Evolutionary conservation across 2,329 filamentous ascomycete species (phyloP), one percentile per base, ranked within the genome.

Genomic region (Arthrocladium fulminans): DNA sequence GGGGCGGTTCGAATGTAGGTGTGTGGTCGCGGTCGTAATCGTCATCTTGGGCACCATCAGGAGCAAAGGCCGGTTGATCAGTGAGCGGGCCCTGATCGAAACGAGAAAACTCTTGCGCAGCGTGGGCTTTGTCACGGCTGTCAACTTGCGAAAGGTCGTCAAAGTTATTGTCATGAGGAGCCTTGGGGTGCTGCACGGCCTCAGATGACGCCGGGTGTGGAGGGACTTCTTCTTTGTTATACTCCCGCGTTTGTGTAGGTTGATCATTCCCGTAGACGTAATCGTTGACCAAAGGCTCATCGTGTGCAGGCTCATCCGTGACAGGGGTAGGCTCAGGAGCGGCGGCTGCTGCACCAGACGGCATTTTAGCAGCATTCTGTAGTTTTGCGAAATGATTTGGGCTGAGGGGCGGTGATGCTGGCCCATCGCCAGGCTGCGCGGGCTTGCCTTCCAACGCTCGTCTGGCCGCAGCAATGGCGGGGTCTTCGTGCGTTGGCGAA

Each of bases 51-150:
- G 73, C 71, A 23, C 81, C 76, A 2, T 69, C 73, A 0, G 86
- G 86, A 9, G 79, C 74, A 61, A 94, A 94, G 1, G 88, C 86
- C 2, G 92, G 90, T 64, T 92, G 85, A 49, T 97, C 88, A 8
- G 78, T 67, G 20, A 96, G 75, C 1, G 92, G 92, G 2, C 89
- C 92, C 67, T 97, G 90, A 60, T 92, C 85, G 61, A 97, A 97
- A 20, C 72, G 73, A 13, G 76, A 76, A 60, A 82, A 81, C 45
- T 72, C 71, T 3, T 61, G 63, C 37, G 71, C 66, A 12, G 70
- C 68, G n/a, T 67, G 65, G 32, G 63, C 64, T 44, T 65, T 64
- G 54, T 72, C 70, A 47, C 65, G 64, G 27, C 67, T 80, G 58
- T 80, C 77, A 29, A 83, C 73, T 3, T 75, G 77, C 4, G 84